These are phyloP conservation scores for Leishmania martiniquensis DNA, from an alignment of 208 protist genomes.

Conservation along the genomic window DNA sequence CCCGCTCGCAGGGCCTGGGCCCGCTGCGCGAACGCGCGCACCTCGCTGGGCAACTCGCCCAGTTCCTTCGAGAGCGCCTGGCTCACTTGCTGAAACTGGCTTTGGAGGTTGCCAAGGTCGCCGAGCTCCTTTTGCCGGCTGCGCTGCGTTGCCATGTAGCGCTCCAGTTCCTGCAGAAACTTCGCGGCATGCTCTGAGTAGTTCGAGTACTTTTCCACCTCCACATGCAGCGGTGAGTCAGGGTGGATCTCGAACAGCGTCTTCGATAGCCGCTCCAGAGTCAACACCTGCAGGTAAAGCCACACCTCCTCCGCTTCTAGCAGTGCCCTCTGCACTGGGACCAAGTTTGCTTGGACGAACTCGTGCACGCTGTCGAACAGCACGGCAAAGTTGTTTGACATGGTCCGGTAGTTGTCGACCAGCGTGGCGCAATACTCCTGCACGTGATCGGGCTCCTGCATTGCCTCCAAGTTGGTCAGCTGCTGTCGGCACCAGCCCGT, in stretches of 20 bases:
- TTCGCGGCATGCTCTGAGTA: slow-evolving; percentile 48
- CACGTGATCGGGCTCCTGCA: slow-evolving; percentile 86
- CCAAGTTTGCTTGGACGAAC: slow-evolving; percentile 57
- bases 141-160: slow-evolving; percentile 23
- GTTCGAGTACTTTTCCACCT: slow-evolving; percentile 65
- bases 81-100: slow-evolving; percentile 17
- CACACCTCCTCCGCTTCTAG: slow-evolving; percentile 84
- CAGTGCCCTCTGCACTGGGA: slow-evolving; percentile 60
- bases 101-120: slow-evolving; percentile 15
- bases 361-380: slow-evolving; percentile 62
- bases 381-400: slow-evolving; percentile 81
- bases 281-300: slow-evolving; percentile 81
- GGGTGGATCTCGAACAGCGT: slow-evolving; percentile 87
- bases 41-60: slow-evolving; percentile 38
- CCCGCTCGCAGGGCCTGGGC: slow-evolving; percentile 51
- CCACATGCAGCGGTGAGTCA: slow-evolving; percentile 65
- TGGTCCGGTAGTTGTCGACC: slow-evolving; percentile 76
- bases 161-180: slow-evolving; percentile 43
- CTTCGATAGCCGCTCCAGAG: slow-evolving; percentile 73
- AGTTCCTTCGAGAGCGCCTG: slow-evolving; percentile 26
- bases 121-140: slow-evolving; percentile 11
- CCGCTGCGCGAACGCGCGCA: slow-evolving; percentile 62
- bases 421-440: slow-evolving; percentile 88
- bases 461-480: slow-evolving; percentile 83
- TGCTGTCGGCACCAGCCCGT: slow-evolving; percentile 87